A percentile compares a stretch with the other conserved stretches of the same genome.
phyloP scores from a whole-genome alignment of 495 filamentous ascomycete species.

The Annulohypoxylon moriforme region DNA sequence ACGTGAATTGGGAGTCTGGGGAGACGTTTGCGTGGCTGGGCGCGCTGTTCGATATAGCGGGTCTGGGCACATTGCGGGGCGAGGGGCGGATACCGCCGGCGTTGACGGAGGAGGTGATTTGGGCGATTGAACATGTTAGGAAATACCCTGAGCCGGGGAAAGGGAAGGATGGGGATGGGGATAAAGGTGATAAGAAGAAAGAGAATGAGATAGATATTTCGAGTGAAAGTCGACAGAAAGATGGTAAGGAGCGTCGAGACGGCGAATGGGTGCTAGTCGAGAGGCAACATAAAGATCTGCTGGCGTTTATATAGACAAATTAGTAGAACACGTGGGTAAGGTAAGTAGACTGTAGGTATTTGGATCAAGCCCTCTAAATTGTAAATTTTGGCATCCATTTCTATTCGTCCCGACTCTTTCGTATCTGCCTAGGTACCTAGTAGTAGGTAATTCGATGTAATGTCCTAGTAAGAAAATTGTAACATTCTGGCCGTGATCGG shows the following conservation, averaged over 20 bases:
- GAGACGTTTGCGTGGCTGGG: slow-evolving; percentile 58
- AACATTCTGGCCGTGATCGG: slow-evolving; percentile 4
- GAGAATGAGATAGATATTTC: neutral
- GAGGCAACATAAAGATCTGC: slow-evolving; percentile 40
- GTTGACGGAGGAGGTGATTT: slow-evolving; percentile 53
- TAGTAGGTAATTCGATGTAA: neutral
- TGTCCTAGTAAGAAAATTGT: neutral
- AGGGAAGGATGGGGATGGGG: slow-evolving; percentile 25
- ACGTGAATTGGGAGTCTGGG: slow-evolving; percentile 59
- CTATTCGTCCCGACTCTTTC: neutral
- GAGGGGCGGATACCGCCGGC: slow-evolving; percentile 59
- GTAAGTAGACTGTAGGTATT: slow-evolving; percentile 8
- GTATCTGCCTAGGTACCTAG: too few relatives aligned
- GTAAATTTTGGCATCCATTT: neutral
- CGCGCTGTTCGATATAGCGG: slow-evolving; percentile 56
- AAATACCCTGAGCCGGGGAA: slow-evolving; percentile 61
- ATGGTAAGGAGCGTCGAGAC: neutral
- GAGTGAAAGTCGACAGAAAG: neutral
- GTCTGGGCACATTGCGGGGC: slow-evolving; percentile 54
- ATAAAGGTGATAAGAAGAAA: slow-evolving; percentile 15
- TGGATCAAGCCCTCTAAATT: neutral
- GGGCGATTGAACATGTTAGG: slow-evolving; percentile 61
- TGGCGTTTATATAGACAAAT: slow-evolving; percentile 45
- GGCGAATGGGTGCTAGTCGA: slow-evolving; percentile 46
- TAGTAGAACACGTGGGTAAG: neutral